Evolutionary conservation across 140 eudicot species (phyloP).

Genomic region (Ambrosia hybrid): DNA sequence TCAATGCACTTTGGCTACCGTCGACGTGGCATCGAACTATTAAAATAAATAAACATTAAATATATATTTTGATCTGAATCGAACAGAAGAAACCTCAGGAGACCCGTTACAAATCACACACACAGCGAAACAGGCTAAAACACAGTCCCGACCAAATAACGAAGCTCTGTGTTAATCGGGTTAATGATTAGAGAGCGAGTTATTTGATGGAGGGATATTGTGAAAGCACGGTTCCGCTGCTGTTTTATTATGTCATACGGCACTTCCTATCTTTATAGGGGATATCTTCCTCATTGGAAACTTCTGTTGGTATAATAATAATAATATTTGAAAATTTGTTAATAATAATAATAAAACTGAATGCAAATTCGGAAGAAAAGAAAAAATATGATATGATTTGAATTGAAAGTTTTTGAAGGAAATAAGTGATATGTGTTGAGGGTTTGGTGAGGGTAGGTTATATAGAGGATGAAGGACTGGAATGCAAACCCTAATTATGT

Average conservation of each 20-base stretch:
- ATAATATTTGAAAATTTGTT: too few species aligned
- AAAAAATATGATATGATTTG: too few species aligned
- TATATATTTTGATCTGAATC: background rate
- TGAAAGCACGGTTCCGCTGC: slow-evolving; percentile 37
- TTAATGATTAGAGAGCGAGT: slow-evolving; percentile 18
- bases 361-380: too few species aligned
- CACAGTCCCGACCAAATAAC: slow-evolving; percentile 44
- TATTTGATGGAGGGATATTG: slow-evolving; percentile 56
- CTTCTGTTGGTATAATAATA: background rate
- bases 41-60: too few species aligned
- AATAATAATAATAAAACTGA: too few species aligned
- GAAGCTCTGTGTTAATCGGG: background rate
- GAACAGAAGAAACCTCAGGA: slow-evolving; percentile 51
- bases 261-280: slow-evolving; percentile 59
- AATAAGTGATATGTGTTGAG: too few species aligned
- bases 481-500: too few species aligned
- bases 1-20: slow-evolving; percentile 68
- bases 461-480: too few species aligned
- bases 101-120: slow-evolving; percentile 89
- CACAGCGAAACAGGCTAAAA: slow-evolving; percentile 37
- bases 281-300: slow-evolving; percentile 41
- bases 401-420: too few species aligned
- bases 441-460: too few species aligned
- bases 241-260: slow-evolving; percentile 76
- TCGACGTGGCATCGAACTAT: slow-evolving; percentile 83